Percentiles rank a stretch among this genome's conserved stretches.
Evolutionary conservation across 345 rosid genomes (phyloP).

Genomic region (Mangifera indica): DNA sequence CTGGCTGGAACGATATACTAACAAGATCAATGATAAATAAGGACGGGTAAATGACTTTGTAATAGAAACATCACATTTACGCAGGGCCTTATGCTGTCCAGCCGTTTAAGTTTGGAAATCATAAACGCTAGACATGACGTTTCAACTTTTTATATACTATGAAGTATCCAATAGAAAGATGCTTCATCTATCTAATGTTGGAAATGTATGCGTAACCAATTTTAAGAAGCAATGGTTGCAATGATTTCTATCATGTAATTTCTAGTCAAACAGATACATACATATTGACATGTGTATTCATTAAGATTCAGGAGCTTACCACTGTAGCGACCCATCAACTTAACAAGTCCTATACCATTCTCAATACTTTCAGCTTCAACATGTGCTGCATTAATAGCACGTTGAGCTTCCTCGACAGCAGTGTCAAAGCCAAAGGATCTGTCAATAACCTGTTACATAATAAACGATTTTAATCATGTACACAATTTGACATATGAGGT

Average conservation of each 20-base stretch:
- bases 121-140: too few relatives aligned
- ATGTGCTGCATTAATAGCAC: conserved; percentile 92
- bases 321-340: conserved; percentile 87
- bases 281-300: not conserved
- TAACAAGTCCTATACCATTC: conserved; percentile 82
- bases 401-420: conserved; percentile 96
- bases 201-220: not conserved
- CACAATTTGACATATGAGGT: not conserved
- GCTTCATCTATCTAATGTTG: not conserved
- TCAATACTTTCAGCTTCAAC: conserved; percentile 82
- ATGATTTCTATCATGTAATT: not conserved
- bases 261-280: not conserved
- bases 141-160: not conserved
- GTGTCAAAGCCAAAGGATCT: conserved; percentile 90
- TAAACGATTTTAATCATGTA: not conserved
- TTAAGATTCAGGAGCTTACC: conserved; percentile 45
- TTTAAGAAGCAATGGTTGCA: not conserved
- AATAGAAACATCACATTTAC: not conserved
- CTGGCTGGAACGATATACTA: not conserved
- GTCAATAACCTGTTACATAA: conserved; percentile 54
- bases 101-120: not conserved
- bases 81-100: not conserved
- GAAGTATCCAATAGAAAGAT: conserved; percentile 1
- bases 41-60: not conserved
- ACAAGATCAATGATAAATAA: not conserved